Percentiles rank a stretch among this genome's conserved stretches.
phyloP scores from a whole-genome alignment of 2,329 filamentous ascomycete species.

The Colletotrichum tabaci region DNA sequence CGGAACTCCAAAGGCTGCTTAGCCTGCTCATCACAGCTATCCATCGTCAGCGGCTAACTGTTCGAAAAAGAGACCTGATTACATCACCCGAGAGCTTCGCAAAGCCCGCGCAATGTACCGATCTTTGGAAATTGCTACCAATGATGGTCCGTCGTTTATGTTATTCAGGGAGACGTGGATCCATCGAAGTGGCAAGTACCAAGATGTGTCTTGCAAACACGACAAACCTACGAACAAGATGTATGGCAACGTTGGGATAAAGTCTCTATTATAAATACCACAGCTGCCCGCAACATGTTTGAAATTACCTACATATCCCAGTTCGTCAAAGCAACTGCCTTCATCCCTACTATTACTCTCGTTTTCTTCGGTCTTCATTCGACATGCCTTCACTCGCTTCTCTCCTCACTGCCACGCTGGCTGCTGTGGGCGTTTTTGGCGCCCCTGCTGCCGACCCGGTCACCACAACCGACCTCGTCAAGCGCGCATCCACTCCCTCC shows the following conservation, averaged over 20 bases:
- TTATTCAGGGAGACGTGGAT: slow-evolving; percentile 15
- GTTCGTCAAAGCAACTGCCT: slow-evolving; percentile 9
- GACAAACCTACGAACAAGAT: neutral
- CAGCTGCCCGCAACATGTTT: neutral
- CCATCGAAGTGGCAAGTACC: slow-evolving; percentile 4
- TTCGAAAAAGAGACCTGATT: neutral
- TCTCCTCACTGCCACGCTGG: slow-evolving; percentile 38
- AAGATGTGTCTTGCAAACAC: neutral
- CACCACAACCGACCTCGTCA: slow-evolving; percentile 24
- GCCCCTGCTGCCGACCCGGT: slow-evolving; percentile 27
- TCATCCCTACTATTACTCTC: slow-evolving; percentile 18
- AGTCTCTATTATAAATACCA: slow-evolving; percentile 7
- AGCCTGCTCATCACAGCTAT: slow-evolving; percentile 6
- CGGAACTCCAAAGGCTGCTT: slow-evolving; percentile 14
- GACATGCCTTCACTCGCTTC: slow-evolving; percentile 37
- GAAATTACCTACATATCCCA: neutral
- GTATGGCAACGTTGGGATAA: neutral
- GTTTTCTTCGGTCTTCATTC: neutral
- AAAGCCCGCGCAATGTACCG: neutral
- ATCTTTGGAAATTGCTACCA: neutral
- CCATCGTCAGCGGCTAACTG: neutral
- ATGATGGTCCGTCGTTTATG: slow-evolving; percentile 19
- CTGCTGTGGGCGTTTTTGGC: slow-evolving; percentile 35
- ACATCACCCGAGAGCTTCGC: slow-evolving; percentile 2
- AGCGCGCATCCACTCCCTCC: slow-evolving; percentile 48